phyloP scores from a whole-genome alignment of 768 basidiomycete genomes.

The Trametes villosa region DNA sequence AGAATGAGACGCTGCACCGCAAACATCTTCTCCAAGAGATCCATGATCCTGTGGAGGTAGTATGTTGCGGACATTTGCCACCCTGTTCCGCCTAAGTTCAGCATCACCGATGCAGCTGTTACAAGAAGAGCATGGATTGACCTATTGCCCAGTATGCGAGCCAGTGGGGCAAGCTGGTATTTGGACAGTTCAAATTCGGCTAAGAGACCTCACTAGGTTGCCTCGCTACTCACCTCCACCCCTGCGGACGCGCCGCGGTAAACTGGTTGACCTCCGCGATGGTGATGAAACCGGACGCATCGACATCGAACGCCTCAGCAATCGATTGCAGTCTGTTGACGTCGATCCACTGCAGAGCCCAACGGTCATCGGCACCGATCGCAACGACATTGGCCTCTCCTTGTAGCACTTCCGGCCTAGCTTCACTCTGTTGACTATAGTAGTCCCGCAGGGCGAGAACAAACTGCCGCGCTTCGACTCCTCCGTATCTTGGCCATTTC shows the following conservation, averaged over 20 bases:
- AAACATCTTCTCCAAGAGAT: conserved; percentile 23
- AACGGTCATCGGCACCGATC: conserved; percentile 31
- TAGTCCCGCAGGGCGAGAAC: conserved; percentile 47
- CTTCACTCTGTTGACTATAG: conserved; percentile 32
- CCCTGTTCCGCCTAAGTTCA: conserved; percentile 14
- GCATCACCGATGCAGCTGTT: background rate
- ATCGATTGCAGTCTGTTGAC: conserved; percentile 38
- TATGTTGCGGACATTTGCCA: conserved; percentile 27
- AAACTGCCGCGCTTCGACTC: conserved; percentile 57
- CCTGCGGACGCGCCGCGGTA: conserved; percentile 34
- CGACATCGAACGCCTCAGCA: conserved; percentile 45
- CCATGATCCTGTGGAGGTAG: conserved; percentile 20
- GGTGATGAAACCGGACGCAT: conserved; percentile 42
- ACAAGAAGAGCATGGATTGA: too few relatives aligned
- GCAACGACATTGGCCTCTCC: background rate
- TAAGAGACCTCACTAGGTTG: background rate
- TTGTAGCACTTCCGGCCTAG: background rate
- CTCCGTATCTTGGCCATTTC: conserved; percentile 56
- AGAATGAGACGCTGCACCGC: conserved; percentile 9
- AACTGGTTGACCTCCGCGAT: conserved; percentile 41
- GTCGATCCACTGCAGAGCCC: conserved; percentile 41
- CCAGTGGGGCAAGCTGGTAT: conserved; percentile 35
- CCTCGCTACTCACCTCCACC: conserved; percentile 33
- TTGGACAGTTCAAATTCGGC: too few relatives aligned
- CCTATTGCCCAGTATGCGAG: conserved; percentile 42